These are phyloP conservation scores for Plasmodium cynomolgi DNA, from an alignment of 169 alveolate species.

Conservation along the genomic window DNA sequence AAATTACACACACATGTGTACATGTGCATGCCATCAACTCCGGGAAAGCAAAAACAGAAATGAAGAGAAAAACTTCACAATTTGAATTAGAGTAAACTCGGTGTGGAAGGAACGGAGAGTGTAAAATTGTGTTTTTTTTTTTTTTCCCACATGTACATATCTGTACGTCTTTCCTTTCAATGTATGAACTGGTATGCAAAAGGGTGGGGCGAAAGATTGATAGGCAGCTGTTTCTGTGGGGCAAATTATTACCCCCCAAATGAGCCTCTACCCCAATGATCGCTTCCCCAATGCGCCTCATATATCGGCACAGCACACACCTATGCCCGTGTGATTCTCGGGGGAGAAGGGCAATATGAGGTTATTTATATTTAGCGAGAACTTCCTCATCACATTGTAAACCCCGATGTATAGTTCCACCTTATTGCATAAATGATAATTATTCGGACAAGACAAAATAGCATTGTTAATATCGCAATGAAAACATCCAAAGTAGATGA, in stretches of 20 bases:
- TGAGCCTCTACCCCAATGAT: background rate
- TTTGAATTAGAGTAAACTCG: background rate
- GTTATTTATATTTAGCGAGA: constrained; percentile 51
- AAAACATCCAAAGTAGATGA: constrained; percentile 88
- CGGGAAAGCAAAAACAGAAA: background rate
- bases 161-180: background rate
- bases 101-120: background rate
- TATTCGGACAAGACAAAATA: constrained; percentile 86
- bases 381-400: constrained; percentile 55
- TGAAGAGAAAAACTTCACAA: constrained; percentile 3
- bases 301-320: constrained; percentile 64
- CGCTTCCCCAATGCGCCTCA: background rate
- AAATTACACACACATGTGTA: background rate
- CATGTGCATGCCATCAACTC: background rate
- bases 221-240: background rate
- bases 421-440: constrained; percentile 90
- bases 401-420: constrained; percentile 83
- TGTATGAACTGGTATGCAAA: background rate
- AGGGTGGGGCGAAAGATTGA: background rate
- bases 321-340: constrained; percentile 60
- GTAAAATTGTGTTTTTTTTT: background rate
- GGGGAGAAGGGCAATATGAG: constrained; percentile 60
- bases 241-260: background rate
- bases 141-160: background rate
- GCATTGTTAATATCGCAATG: constrained; percentile 86